phyloP scores from a whole-genome alignment of 2,329 filamentous ascomycete genomes.

The Fusarium marasasianum region DNA sequence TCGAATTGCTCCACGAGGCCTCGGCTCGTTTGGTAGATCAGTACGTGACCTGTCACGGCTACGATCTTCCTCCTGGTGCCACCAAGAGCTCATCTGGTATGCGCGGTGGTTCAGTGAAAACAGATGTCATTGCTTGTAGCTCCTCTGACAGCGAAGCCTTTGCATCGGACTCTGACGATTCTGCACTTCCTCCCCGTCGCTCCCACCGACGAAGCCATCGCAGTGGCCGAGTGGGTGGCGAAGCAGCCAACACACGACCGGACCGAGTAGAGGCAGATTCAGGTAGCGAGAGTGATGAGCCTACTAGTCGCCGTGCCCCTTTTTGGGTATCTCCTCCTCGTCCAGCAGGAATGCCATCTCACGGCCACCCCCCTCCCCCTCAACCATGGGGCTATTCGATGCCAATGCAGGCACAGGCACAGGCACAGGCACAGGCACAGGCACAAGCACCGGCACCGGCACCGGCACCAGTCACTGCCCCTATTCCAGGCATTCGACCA shows the following conservation, averaged over 20 bases:
- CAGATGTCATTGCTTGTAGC: constrained; percentile 34
- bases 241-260: constrained; percentile 18
- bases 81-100: constrained; percentile 11
- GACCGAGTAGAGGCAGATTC: constrained; percentile 13
- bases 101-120: constrained; percentile 15
- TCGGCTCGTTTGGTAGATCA: constrained; percentile 51
- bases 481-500: background rate
- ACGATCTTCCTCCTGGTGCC: constrained; percentile 34
- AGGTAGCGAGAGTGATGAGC: constrained; percentile 10
- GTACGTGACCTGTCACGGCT: constrained; percentile 48
- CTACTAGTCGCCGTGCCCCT: constrained; percentile 2
- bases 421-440: background rate
- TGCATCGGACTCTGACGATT: constrained; percentile 38
- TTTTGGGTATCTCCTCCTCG: constrained; percentile 6
- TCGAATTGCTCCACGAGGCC: constrained; percentile 50
- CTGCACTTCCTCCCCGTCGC: constrained; percentile 16
- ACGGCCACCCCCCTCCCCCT: constrained; percentile 1
- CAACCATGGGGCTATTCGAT: constrained; percentile 14
- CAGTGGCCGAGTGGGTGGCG: constrained; percentile 12
- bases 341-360: constrained; percentile 4
- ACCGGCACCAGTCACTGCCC: background rate
- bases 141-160: constrained; percentile 36
- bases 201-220: constrained; percentile 20
- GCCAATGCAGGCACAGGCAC: background rate
- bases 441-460: background rate